Evolutionary conservation across 495 filamentous ascomycete species (phyloP), one percentile per base, ranked within the genome.

Genomic region (Staphylotrichum longicolle): DNA sequence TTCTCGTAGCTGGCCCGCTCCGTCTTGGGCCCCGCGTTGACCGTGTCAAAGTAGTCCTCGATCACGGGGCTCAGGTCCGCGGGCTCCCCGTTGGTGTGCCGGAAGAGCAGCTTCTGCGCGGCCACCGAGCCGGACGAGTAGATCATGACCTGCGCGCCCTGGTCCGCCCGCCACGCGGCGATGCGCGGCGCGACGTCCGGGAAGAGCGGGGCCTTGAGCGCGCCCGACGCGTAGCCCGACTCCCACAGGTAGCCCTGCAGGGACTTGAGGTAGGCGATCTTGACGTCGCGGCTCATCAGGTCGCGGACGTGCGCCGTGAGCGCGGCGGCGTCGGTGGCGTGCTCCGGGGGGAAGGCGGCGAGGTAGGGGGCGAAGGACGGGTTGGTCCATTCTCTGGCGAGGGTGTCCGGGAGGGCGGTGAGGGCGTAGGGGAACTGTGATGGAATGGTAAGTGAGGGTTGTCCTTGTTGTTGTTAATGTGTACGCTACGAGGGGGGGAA

Each of bases 241-340:
- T 80, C 71, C 86, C 86, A 91, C 46, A 91, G 79, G 71, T 88
- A 83, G 64, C 88, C 87, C 75, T 90, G 88, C 56, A 90, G 81
- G 63, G 82, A 78, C 72, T 91, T 91, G 58, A 90, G 78, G 70
- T 86, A 88, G 37, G 83, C 72, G 56, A 84, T 72, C 72, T 91
- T 91, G 57, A 88, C 75, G 66, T 90, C 88, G 56, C 77, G 81
- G 56, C 74, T 73, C 64, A 86, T 85, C 58, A 90, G 82, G 62
- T 88, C 85, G 62, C 79, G 72, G 55, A 89, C 79, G 68, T 89
- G 85, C 1, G 79, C 72, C 47, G 77, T 65, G 51, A 90, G 73
- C 37, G 79, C 78, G 5, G 74, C 70, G 41, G 78, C 81, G 27
- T 78, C 77, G 46, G 67, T 67, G 63, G 76, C 75, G 67, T 82